Evolutionary conservation across 1,284 basidiomycete genomes (phyloP).

Genomic region (Moesziomyces antarcticus): DNA sequence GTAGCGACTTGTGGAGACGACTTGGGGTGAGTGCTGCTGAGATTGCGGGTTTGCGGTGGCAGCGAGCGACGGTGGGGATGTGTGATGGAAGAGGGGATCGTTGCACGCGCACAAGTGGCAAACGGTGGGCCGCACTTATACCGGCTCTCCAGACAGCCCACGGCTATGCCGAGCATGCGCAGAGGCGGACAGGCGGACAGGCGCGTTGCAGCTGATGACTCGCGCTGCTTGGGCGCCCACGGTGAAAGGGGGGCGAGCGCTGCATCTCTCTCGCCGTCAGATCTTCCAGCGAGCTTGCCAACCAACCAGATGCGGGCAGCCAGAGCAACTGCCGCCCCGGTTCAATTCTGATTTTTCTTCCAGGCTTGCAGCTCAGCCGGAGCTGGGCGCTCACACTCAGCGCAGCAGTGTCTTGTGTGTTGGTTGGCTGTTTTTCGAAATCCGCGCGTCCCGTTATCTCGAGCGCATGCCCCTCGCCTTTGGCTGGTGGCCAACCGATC

Average conservation of each 20-base stretch:
- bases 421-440: background rate
- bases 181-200: background rate
- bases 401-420: background rate
- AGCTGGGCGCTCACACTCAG: too few relatives aligned
- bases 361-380: background rate
- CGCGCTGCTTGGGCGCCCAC: background rate
- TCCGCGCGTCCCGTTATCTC: background rate
- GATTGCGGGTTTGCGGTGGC: too few relatives aligned
- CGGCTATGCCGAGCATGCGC: background rate
- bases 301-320: constrained; percentile 26
- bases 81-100: background rate
- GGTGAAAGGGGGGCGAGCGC: background rate
- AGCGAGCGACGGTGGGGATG: background rate
- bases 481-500: too few relatives aligned
- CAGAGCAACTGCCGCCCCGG: background rate
- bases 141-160: too few relatives aligned
- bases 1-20: too few relatives aligned
- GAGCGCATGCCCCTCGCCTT: background rate
- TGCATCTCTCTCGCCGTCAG: constrained; percentile 7
- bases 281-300: constrained; percentile 14
- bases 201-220: background rate
- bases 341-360: constrained; percentile 4
- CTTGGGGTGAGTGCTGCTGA: too few relatives aligned
- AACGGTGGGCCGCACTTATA: background rate
- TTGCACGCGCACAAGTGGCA: too few relatives aligned